Evolutionary conservation across 768 basidiomycete genomes (phyloP), one percentile per base, ranked within the genome.

Genomic region (Tylopilus sp.): DNA sequence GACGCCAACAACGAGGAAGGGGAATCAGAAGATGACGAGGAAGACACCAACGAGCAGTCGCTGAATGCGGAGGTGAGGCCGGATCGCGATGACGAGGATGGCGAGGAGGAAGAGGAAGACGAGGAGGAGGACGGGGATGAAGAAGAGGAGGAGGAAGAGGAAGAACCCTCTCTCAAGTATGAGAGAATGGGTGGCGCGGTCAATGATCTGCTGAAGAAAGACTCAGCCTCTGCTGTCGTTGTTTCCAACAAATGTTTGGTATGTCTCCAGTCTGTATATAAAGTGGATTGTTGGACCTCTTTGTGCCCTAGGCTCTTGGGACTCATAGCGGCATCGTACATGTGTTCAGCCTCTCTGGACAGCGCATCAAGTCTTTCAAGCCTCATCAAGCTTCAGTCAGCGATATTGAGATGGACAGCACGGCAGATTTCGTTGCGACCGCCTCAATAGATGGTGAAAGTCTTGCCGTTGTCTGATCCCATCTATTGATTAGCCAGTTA

Each of bases 251-350:
- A 86, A 57, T 75, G 80, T 39, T 73, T 97, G 71, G 94, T 92
- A 57, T 43, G 65, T 39, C 36, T 18, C 20, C 15, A n/a, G 23
- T 52, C 33, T 18, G 41, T 33, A 36, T n/a, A 36, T 47, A 2
- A 8, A 4, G 13, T 20, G 1, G 28, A 47, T 6, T 39, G 42
- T 21, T 20, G 11, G 39, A 23, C 1, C 22, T 55, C 18, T 55
- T 26, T 22, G 10, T 52, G 11, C 51, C 12, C 23, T 60, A 98
- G 94, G 91, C 86, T 22, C 69, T 98, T 33, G 95, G 95, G 20
- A 97, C 95, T 2, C 95, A 98, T 67, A 81, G 79, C 44, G 95
- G 95, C n/a, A 85, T 94, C 56, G 82, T 98, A 3, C 90, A 97
- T 64, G 78, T 97, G 18, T 75, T 97, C 13, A 86, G 86, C 63